Percentiles rank a stretch among this genome's conserved stretches.
These are phyloP conservation scores for Nemania diffusa DNA, from an alignment of 2,329 filamentous ascomycete genomes.

Conservation along the genomic window DNA sequence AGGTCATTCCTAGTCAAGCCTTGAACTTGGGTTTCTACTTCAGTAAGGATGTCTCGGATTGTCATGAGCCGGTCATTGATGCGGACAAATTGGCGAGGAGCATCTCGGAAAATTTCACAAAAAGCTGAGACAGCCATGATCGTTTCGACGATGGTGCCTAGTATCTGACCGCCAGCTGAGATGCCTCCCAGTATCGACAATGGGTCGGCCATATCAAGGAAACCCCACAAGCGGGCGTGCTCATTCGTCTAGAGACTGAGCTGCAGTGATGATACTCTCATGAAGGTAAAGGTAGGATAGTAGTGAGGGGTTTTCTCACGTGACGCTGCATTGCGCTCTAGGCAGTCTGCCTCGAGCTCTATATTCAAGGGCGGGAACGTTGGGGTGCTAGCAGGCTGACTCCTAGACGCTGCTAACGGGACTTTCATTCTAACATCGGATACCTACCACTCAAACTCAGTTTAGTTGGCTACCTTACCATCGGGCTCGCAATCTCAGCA, in stretches of 20 bases:
- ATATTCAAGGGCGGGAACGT: background rate
- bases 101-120: background rate
- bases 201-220: background rate
- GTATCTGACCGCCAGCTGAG: background rate
- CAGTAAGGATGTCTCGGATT: background rate
- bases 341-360: slow-evolving; percentile 10
- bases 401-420: too few species aligned
- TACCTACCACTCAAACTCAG: background rate
- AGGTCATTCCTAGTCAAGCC: background rate
- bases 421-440: background rate
- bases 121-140: background rate
- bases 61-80: background rate
- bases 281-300: background rate
- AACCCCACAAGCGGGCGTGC: too few species aligned
- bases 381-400: background rate
- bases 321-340: background rate
- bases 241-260: background rate
- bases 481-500: background rate
- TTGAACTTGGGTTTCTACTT: background rate
- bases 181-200: background rate
- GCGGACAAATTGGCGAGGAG: background rate
- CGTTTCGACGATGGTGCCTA: background rate
- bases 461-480: background rate
- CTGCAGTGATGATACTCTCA: background rate
- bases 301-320: background rate